A percentile compares a stretch with the other conserved stretches of the same genome.
Conservation (phyloP, 257 asterid genomes). For the Handroanthus guayacan region DNA sequence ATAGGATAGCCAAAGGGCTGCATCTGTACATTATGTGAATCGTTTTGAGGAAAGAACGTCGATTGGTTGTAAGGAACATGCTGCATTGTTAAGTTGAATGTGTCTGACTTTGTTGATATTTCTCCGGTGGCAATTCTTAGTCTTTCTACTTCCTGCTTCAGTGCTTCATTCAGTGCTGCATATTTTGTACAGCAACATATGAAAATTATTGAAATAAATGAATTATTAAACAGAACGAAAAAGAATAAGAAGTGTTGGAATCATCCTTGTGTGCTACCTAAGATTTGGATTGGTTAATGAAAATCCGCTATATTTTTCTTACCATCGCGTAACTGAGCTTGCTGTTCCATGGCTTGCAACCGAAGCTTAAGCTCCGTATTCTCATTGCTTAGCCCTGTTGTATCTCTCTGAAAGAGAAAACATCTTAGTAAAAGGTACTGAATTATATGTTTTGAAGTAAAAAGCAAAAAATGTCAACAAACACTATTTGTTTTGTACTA, state of each 20-base stretch:
- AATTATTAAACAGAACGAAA: neutral
- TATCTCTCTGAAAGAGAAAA: slow-evolving; percentile 75
- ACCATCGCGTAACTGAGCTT: slow-evolving; percentile 96
- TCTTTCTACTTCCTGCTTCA: slow-evolving; percentile 87
- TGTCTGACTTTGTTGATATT: slow-evolving; percentile 61
- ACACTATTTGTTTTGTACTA: neutral
- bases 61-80: slow-evolving; percentile 69
- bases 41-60: slow-evolving; percentile 58
- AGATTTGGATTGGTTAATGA: neutral
- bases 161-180: slow-evolving; percentile 88
- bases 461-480: neutral
- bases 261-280: neutral
- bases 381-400: slow-evolving; percentile 81
- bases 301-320: slow-evolving; percentile 21
- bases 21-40: slow-evolving; percentile 60
- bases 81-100: slow-evolving; percentile 65
- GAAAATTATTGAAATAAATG: neutral
- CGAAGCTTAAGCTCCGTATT: slow-evolving; percentile 93
- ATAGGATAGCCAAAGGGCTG: slow-evolving; percentile 46
- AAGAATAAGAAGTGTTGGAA: neutral
- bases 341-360: slow-evolving; percentile 97
- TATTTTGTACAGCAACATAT: neutral
- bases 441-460: neutral
- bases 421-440: neutral
- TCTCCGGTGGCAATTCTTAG: slow-evolving; percentile 85